A percentile compares a stretch with the other conserved stretches of the same genome.
phyloP scores from a whole-genome alignment of 2,329 filamentous ascomycete genomes.

The Hansfordia pulvinata region DNA sequence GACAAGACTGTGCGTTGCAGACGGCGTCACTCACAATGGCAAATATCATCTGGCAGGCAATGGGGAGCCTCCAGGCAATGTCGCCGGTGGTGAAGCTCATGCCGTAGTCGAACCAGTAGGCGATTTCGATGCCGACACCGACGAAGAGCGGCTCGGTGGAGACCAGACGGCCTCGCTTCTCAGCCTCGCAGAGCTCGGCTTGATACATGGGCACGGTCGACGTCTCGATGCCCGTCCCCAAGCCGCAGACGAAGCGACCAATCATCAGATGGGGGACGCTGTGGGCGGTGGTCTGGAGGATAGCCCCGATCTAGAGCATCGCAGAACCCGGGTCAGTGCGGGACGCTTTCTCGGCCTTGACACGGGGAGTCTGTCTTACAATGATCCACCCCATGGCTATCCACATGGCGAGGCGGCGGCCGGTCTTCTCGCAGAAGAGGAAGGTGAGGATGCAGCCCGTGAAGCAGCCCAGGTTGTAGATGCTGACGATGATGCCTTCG shows the following conservation, averaged over 20 bases:
- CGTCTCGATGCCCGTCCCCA: conserved; percentile 10
- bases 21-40: conserved; percentile 8
- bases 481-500: conserved; percentile 4
- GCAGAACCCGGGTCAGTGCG: background rate
- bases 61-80: conserved; percentile 17
- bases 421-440: conserved; percentile 3
- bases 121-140: conserved; percentile 13
- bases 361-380: background rate
- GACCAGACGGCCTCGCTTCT: conserved; percentile 26
- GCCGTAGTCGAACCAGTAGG: conserved; percentile 19
- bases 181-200: conserved; percentile 26
- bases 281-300: conserved; percentile 3
- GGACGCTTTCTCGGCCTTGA: background rate
- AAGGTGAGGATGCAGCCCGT: conserved; percentile 3
- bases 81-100: conserved; percentile 13
- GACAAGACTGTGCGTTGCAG: no score
- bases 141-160: conserved; percentile 20
- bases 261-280: conserved; percentile 4
- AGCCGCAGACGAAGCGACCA: conserved; percentile 3
- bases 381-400: conserved; percentile 5
- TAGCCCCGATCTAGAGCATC: conserved; percentile 1
- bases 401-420: conserved; percentile 3
- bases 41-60: conserved; percentile 18
- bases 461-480: conserved; percentile 5
- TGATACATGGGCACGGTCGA: conserved; percentile 26